Evolutionary conservation across 176 grass and related monocot genomes (phyloP), one percentile per base, ranked within the genome.

Genomic region (Musa itinerans): DNA sequence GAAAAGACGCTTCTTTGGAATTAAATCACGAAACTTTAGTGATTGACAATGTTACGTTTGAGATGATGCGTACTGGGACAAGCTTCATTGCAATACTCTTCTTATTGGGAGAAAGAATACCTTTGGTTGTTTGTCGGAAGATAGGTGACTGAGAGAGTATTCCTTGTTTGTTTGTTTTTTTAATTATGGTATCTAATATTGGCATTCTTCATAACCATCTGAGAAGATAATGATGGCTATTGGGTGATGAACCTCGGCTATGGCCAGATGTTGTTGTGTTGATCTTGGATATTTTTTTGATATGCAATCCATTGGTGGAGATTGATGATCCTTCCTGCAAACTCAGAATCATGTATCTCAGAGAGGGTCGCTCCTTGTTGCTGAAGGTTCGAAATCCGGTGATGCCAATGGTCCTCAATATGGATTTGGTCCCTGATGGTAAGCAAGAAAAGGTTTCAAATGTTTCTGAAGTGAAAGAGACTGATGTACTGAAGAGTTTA

Each of bases 391-490:
- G n/a, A 26, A 73, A 54, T 51, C 52, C 71, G 13, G 52, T 52
- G 27, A 20, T 73, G 52, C 52, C 71, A 13, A 6, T 13, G 13
- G 51, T 55, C 52, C 12, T 73, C 52, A 54, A 19, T 54, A 54
- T 55, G 50, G 55, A 73, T 54, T 16, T 74, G 71, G 55, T 74
- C 50, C 23, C n/a, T 53, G 23, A 74, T 74, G 23, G 7, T 54
- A 21, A 55, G 26, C 10, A 2, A 2, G 53, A 56, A 56, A 74
- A 15, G 11, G 71, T 16, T 9, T n/a, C 53, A 10, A 54, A 10
- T 77, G 48, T 73, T 78, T 49, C 62, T 24, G 52, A 75, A 7
- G 26, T 83, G 61, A 78, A 57, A 15, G 74, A 83, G 53, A 54
- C 50, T 34, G 55, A 71, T 22, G 74, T 83, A 10, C 56, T 83